Base-by-base conservation (phyloP, 495 filamentous ascomycete genomes). In the Aspergillus haitiensis region DNA sequence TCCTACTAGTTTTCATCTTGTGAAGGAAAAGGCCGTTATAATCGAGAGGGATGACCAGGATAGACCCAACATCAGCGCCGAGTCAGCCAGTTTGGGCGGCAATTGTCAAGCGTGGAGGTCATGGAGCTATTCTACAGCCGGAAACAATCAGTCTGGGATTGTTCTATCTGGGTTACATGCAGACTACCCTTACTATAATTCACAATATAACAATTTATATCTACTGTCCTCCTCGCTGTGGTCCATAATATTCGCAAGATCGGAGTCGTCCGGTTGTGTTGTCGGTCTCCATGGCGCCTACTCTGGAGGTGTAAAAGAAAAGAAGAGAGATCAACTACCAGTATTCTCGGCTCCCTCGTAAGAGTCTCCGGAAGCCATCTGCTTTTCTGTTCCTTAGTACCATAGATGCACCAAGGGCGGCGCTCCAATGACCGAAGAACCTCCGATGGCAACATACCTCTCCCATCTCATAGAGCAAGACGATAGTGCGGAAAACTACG, bases 361-460 rank as follows among this genome's bases (percentile, higher is more conserved):
- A 52, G 10, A n/a, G 34, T 52, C 2, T 27, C 49, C 2, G 49
- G 49, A 5, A 52, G 49, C 49, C 49, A 52, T 33, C 34, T 21
- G 1, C 6, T 8, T 52, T 34, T 52, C 6, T 52, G 49, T 9
- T 27, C 15, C 27, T 52, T 27, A 2, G 49, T 31, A 9, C 16
- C 49, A 32, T 27, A 27, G n/a, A 6, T 34, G 49, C 18, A 52
- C 12, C 2, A 52, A 31, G 7, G 49, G 16, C 27, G 49, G 49
- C 18, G 49, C 31, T 9, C 49, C 49, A 33, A 31, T 27, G 6
- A 52, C 27, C 49, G 16, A 31, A 9, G 49, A 6, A 21, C 49
- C 49, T 2, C 49, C 49, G 4, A 34, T 27, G 2, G 27, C 11
- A 31, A 27, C 16, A 34, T 2, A 52, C 31, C 27, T 52, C 31